Evolutionary conservation across 164 flowering plant species (phyloP).

Genomic region (Protea cynaroides): DNA sequence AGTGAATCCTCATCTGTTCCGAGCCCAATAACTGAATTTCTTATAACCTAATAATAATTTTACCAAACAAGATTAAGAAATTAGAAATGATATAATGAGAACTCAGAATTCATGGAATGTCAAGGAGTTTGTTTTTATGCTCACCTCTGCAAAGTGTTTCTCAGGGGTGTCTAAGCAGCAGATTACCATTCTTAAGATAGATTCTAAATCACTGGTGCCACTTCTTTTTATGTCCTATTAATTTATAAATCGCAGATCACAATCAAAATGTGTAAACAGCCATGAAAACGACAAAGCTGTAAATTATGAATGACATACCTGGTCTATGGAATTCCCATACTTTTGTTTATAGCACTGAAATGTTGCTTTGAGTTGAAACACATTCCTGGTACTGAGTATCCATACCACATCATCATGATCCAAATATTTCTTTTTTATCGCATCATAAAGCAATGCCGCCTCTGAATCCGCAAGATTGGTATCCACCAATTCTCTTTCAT

Average conservation of each 20-base stretch:
- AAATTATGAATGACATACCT: slow-evolving; percentile 30
- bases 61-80: background rate
- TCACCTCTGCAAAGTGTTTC: slow-evolving; percentile 73
- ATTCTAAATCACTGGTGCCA: slow-evolving; percentile 36
- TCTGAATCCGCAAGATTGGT: slow-evolving; percentile 37
- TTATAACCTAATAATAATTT: slow-evolving; percentile 43
- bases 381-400: slow-evolving; percentile 60
- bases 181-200: slow-evolving; percentile 36
- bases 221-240: slow-evolving; percentile 48
- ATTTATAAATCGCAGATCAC: too few relatives aligned
- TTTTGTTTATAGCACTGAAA: slow-evolving; percentile 42
- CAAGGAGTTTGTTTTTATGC: background rate
- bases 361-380: slow-evolving; percentile 58
- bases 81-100: too few relatives aligned
- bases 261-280: too few relatives aligned
- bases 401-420: slow-evolving; percentile 43
- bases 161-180: slow-evolving; percentile 65
- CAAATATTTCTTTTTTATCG: slow-evolving; percentile 40
- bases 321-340: slow-evolving; percentile 42
- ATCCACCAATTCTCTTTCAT: slow-evolving; percentile 50
- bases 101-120: too few relatives aligned
- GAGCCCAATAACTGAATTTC: slow-evolving; percentile 42
- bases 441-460: slow-evolving; percentile 43
- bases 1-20: slow-evolving; percentile 45
- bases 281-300: too few relatives aligned